Evolutionary conservation across 2,329 filamentous ascomycete genomes (phyloP), one percentile per base, ranked within the genome.

Genomic region (Tetracladium maxilliforme): DNA sequence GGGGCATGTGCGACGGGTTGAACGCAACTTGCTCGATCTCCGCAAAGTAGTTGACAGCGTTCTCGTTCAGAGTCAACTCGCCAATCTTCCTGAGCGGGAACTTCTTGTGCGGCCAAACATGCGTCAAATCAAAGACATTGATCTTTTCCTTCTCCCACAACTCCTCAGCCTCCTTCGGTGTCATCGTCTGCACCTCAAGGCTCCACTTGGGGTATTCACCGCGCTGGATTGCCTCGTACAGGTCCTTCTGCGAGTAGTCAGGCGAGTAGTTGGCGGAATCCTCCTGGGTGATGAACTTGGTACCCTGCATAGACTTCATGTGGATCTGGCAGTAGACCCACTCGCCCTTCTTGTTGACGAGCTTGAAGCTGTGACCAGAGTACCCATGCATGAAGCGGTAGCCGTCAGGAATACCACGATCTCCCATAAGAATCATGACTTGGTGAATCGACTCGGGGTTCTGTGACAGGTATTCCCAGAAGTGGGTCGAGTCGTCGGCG

Each of bases 1-100:
- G 71, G 3, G 67, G 57, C 45, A 77, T 47, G 41, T 78, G 69
- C 2, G 69, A 57, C 16, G 73, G 73, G 35, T 62, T 70, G 59
- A 77, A 79, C 2, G 71, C 68, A 9, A 65, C 58, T 43, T 79
- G 73, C 51, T 80, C 74, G 24, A 78, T 73, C 38, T 76, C 67
- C 28, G 63, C 60, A 32, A 70, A 70, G 43, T 70, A 69, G 44
- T 69, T 70, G 36, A 56, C 43, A 9, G 52, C 30, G 36, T 61
- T 62, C 30, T 45, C 44, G 43, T 60, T 59, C 12, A 62, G 47
- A 6, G 53, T 58, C 30, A 62, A 43, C 24, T 55, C 42, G 2
- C 58, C 51, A 28, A 64, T 65, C 26, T 51, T 44, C 36, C 62
- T 61, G 8, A 65, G 38, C 1, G 48, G 54, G 31, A 65, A 43